Evolutionary conservation across 352 stramenopile species (phyloP).

Genomic region (Globisporangium emineosum): DNA sequence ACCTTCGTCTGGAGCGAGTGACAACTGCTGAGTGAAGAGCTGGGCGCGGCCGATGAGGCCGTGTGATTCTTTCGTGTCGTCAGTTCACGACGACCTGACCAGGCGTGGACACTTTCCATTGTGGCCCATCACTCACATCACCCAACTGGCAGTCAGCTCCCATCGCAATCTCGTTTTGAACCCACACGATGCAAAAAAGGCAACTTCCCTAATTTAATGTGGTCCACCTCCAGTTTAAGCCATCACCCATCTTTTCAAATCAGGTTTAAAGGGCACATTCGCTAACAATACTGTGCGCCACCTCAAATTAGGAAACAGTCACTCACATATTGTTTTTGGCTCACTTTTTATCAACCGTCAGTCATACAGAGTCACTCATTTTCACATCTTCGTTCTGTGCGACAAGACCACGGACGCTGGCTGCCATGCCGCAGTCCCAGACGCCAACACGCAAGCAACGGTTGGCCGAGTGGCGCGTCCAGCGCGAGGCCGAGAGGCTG

Average conservation of each 20-base stretch:
- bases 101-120: not conserved
- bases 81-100: not conserved
- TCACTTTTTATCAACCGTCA: conserved; percentile 7
- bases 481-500: conserved; percentile 5
- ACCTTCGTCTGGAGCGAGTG: no score
- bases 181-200: conserved; percentile 3
- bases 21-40: no score
- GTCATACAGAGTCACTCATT: not conserved
- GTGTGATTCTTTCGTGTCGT: no score
- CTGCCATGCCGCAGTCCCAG: conserved; percentile 13
- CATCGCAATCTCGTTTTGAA: not conserved
- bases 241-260: not conserved
- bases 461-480: conserved; percentile 24
- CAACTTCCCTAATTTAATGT: conserved; percentile 4
- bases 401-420: conserved; percentile 4
- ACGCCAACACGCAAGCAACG: conserved; percentile 26
- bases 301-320: conserved; percentile 2
- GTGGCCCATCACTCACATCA: not conserved
- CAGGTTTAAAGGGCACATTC: not conserved
- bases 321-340: no score
- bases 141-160: not conserved
- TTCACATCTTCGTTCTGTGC: not conserved
- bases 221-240: not conserved
- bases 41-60: no score
- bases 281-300: not conserved